Percentiles rank a stretch among this genome's conserved stretches.
These are phyloP conservation scores for Spongiforma sp. DNA, from an alignment of 1,284 basidiomycete genomes.

Conservation along the genomic window DNA sequence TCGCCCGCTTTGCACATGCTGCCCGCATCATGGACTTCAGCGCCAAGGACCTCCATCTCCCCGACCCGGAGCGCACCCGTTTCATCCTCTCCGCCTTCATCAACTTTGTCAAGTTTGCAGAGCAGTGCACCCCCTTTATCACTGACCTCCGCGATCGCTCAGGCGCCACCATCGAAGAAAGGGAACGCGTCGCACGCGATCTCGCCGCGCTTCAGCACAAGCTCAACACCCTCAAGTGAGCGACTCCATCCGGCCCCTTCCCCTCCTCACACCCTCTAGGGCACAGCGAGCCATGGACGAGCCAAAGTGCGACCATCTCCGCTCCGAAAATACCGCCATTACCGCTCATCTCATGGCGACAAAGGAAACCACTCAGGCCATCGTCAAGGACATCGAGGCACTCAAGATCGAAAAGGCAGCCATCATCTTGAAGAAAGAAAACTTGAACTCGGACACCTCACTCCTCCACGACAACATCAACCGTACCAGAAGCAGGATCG, in stretches of 20 bases:
- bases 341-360: constrained; percentile 68
- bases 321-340: constrained; percentile 64
- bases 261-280: constrained; percentile 41
- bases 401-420: constrained; percentile 71
- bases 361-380: constrained; percentile 65
- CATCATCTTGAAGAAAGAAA: constrained; percentile 67
- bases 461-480: constrained; percentile 61
- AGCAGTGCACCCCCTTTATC: constrained; percentile 69
- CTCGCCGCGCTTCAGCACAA: constrained; percentile 57
- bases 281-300: constrained; percentile 72
- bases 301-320: constrained; percentile 67
- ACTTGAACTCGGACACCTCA: constrained; percentile 60
- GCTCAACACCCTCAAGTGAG: constrained; percentile 69
- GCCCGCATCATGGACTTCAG: constrained; percentile 83
- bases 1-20: constrained; percentile 72
- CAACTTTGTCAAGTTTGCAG: constrained; percentile 91
- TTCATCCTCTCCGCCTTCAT: constrained; percentile 85
- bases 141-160: constrained; percentile 64
- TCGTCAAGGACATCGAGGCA: constrained; percentile 64
- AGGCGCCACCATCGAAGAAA: constrained; percentile 58
- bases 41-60: constrained; percentile 73
- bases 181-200: constrained; percentile 57
- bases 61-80: constrained; percentile 74
- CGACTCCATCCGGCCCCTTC: neutral
- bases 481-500: constrained; percentile 73